Evolutionary conservation across 805 yeast species (phyloP).

Genomic region (Monosporozyma siamensis): DNA sequence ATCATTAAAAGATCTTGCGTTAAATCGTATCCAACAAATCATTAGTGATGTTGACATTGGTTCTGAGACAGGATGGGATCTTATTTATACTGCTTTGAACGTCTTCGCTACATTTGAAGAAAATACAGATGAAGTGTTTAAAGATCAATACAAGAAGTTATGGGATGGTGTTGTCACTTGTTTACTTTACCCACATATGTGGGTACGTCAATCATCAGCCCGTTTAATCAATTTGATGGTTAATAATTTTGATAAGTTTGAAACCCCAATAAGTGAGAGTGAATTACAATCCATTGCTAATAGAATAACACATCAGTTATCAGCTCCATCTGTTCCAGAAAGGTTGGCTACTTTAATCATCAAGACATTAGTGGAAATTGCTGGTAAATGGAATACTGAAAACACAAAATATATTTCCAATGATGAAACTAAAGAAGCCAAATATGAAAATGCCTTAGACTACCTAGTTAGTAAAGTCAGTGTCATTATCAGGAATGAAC

Average conservation of each 20-base stretch:
- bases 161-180: slow-evolving; percentile 48
- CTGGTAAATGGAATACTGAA: slow-evolving; percentile 50
- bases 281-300: slow-evolving; percentile 61
- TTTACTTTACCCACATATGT: slow-evolving; percentile 77
- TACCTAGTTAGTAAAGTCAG: slow-evolving; percentile 50
- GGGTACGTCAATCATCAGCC: slow-evolving; percentile 70
- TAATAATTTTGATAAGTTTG: slow-evolving; percentile 30
- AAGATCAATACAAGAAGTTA: slow-evolving; percentile 26
- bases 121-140: slow-evolving; percentile 28
- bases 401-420: slow-evolving; percentile 32
- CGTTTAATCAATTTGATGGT: slow-evolving; percentile 50
- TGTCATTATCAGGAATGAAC: slow-evolving; percentile 57
- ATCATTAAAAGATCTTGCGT: slow-evolving; percentile 36
- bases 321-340: slow-evolving; percentile 66
- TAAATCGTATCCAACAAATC: slow-evolving; percentile 28
- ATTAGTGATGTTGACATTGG: slow-evolving; percentile 32
- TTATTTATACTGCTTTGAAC: slow-evolving; percentile 56
- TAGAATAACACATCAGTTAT: slow-evolving; percentile 64
- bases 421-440: slow-evolving; percentile 17
- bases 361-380: slow-evolving; percentile 53
- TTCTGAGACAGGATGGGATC: slow-evolving; percentile 61
- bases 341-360: slow-evolving; percentile 54
- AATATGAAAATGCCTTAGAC: slow-evolving; percentile 21
- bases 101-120: slow-evolving; percentile 39
- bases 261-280: slow-evolving; percentile 30